These are phyloP conservation scores for Cystofilobasidium capitatum DNA, from an alignment of 768 basidiomycete species.

Conservation along the genomic window DNA sequence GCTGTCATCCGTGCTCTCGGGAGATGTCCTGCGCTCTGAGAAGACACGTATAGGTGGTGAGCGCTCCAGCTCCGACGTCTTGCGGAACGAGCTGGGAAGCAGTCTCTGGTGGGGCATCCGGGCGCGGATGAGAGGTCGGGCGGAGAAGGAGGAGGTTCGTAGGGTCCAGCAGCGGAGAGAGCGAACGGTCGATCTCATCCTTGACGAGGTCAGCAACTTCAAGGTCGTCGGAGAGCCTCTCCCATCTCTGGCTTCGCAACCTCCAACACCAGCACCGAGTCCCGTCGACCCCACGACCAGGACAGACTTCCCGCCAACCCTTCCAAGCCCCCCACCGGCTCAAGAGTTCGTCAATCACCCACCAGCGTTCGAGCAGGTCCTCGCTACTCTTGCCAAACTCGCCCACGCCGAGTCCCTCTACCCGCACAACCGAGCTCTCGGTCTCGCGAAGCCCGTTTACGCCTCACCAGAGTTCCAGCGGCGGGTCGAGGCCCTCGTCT, in stretches of 20 bases:
- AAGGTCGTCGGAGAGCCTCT: slow-evolving; percentile 45
- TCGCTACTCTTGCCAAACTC: slow-evolving; percentile 55
- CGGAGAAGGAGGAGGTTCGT: slow-evolving; percentile 70
- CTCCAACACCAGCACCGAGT: slow-evolving; percentile 31
- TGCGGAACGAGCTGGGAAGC: slow-evolving; percentile 36
- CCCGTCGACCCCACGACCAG: neutral
- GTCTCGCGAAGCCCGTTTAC: slow-evolving; percentile 64
- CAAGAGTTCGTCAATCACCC: neutral
- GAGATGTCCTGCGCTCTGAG: slow-evolving; percentile 90
- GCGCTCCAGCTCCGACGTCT: slow-evolving; percentile 52
- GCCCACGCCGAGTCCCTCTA: slow-evolving; percentile 79
- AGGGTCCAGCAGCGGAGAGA: slow-evolving; percentile 73
- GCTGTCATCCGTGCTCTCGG: slow-evolving; percentile 82
- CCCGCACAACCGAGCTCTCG: slow-evolving; percentile 69
- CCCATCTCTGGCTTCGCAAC: neutral
- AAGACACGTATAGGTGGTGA: slow-evolving; percentile 80
- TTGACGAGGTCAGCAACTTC: slow-evolving; percentile 75
- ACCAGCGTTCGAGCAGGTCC: slow-evolving; percentile 36
- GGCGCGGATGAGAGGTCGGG: slow-evolving; percentile 69
- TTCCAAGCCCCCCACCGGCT: neutral
- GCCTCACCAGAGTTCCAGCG: slow-evolving; percentile 58
- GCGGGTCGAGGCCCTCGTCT: slow-evolving; percentile 79
- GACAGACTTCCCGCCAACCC: slow-evolving; percentile 37
- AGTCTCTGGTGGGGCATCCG: slow-evolving; percentile 78
- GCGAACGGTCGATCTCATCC: slow-evolving; percentile 66